A percentile compares a stretch with the other conserved stretches of the same genome.
These are phyloP conservation scores for Ogataea ramenticola DNA, from an alignment of 805 yeast genomes.

Conservation along the genomic window DNA sequence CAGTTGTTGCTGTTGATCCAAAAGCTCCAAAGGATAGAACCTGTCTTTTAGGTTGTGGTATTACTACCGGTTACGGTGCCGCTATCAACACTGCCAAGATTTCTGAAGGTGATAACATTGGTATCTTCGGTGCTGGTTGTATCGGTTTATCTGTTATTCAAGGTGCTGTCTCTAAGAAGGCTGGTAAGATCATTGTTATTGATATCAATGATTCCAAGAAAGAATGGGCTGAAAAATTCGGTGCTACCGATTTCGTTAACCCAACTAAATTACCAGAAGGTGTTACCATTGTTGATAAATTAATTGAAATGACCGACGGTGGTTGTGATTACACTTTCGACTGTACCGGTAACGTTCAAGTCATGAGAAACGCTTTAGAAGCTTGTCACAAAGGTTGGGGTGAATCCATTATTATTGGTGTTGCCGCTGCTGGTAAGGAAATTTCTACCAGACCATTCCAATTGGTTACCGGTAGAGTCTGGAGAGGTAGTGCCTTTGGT, in stretches of 20 bases:
- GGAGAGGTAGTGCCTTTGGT: slow-evolving; percentile 99
- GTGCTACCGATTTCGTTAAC: slow-evolving; percentile 93
- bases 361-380: slow-evolving; percentile 95
- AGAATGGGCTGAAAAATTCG: slow-evolving; percentile 81
- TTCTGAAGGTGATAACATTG: slow-evolving; percentile 86
- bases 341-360: slow-evolving; percentile 93
- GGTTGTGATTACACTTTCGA: slow-evolving; percentile 95
- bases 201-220: slow-evolving; percentile 83
- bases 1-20: slow-evolving; percentile 86
- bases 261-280: slow-evolving; percentile 73
- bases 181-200: slow-evolving; percentile 73
- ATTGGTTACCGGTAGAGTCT: slow-evolving; percentile 96
- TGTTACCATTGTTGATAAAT: slow-evolving; percentile 68
- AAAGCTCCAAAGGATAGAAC: slow-evolving; percentile 79
- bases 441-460: slow-evolving; percentile 97
- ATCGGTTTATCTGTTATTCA: slow-evolving; percentile 95
- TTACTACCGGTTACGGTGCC: slow-evolving; percentile 98
- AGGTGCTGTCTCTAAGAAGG: slow-evolving; percentile 83
- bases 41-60: slow-evolving; percentile 95
- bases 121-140: slow-evolving; percentile 96
- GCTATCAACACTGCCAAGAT: slow-evolving; percentile 92
- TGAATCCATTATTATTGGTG: slow-evolving; percentile 89
- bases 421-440: slow-evolving; percentile 97
- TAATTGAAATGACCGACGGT: slow-evolving; percentile 90
- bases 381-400: slow-evolving; percentile 99